Evolutionary conservation across 352 stramenopile species (phyloP), one percentile per base, ranked within the genome.

Genomic region (Nannochloropsis limnetica): DNA sequence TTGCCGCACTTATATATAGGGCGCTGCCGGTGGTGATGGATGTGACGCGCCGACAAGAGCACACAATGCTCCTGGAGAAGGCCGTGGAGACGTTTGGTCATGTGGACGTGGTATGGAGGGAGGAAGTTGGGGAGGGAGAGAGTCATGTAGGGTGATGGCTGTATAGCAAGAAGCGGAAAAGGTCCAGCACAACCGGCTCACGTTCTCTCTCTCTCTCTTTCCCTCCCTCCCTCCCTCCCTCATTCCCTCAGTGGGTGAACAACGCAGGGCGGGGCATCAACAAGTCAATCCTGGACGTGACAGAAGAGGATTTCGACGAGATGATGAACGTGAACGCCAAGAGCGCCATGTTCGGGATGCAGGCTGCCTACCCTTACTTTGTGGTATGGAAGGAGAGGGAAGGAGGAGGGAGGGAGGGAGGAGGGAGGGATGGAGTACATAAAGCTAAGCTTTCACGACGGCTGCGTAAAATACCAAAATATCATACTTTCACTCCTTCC

Each of bases 21-120:
- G 61, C 61, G 0, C n/a, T 74, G 25, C 61, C 61, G 14, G 61
- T 74, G 25, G 61, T 74, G 61, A 74, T 74, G 61, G 61, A 74
- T 29, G 61, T 29, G n/a, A 29, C n/a, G n/a, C n/a, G 22, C 22
- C n/a, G 25, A 74, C 61, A 25, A 27, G 61, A 74, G 25, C 61
- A 74, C 61, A 15, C 61, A 1, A 29, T 29, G 25, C 61, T 74
- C 61, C 61, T 74, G 25, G 61, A 74, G 8, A 74, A 74, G 61
- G 61, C 61, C 61, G n/a, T 74, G n/a, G 8, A 5, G 8, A 74
- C n/a, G 0, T 74, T 74, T 17, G 61, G 61, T 6, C n/a, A 74
- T 29, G 61, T 74, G 61, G 61, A 74, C n/a, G 61, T 74, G 61
- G 61, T 74, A 29, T 14, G 61, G 8, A 49, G 17, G 17, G 17